These are phyloP conservation scores for Lathyrus aphaca DNA, from an alignment of 306 rosid genomes.

Conservation along the genomic window DNA sequence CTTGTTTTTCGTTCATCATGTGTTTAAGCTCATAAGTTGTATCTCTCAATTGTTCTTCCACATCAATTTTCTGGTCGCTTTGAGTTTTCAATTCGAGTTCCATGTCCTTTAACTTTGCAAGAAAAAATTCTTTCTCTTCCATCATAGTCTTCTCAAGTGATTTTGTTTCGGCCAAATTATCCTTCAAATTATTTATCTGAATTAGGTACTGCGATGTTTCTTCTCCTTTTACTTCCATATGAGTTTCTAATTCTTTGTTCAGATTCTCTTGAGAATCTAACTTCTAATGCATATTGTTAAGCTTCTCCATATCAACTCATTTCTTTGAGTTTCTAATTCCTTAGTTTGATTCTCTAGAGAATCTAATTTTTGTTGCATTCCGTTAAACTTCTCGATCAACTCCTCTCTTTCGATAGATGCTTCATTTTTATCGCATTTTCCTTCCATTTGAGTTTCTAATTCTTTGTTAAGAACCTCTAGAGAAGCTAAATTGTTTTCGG, in stretches of 20 bases:
- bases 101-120: constrained; percentile 42
- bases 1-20: constrained; percentile 44
- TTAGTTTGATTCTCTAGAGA: constrained; percentile 37
- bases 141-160: constrained; percentile 30
- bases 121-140: constrained; percentile 49
- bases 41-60: constrained; percentile 45
- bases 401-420: neutral
- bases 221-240: constrained; percentile 44
- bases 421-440: too few species aligned
- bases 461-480: constrained; percentile 41
- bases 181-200: constrained; percentile 43
- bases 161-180: constrained; percentile 43
- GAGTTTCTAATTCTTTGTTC: constrained; percentile 47
- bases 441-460: constrained; percentile 33
- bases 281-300: constrained; percentile 47
- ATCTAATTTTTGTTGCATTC: constrained; percentile 50
- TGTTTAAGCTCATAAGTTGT: constrained; percentile 35
- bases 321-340: constrained; percentile 39
- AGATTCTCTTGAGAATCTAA: constrained; percentile 38
- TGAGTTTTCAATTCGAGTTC: constrained; percentile 51
- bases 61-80: constrained; percentile 35
- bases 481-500: too few species aligned
- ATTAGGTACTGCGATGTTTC: constrained; percentile 35
- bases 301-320: constrained; percentile 30
- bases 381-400: constrained; percentile 37